These are phyloP conservation scores for Paramecium tetraurelia DNA, from an alignment of 73 alveolate species.

Conservation along the genomic window DNA sequence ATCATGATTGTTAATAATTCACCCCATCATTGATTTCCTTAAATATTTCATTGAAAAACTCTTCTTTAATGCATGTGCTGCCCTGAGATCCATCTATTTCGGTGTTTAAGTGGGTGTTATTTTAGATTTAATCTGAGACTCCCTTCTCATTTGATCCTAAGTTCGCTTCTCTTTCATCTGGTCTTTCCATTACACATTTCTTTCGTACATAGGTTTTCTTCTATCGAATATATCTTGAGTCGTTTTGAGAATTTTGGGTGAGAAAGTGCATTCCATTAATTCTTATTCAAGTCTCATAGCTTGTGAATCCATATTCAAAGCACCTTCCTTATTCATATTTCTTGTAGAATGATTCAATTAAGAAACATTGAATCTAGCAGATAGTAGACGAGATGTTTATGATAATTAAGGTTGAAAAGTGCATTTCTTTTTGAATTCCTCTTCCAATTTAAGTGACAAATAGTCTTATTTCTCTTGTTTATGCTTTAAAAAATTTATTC, in stretches of 20 bases:
- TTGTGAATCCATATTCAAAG: not conserved
- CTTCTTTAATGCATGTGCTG: not conserved
- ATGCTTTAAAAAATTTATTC: not conserved
- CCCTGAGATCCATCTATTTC: conserved; percentile 14
- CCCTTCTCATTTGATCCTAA: not conserved
- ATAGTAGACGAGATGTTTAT: not conserved
- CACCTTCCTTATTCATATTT: not conserved
- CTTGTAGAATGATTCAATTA: not conserved
- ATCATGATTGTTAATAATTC: not conserved
- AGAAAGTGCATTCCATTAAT: not conserved
- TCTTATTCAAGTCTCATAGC: conserved; percentile 10
- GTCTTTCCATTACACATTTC: not conserved
- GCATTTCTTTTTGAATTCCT: not conserved
- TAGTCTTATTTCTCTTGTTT: not conserved
- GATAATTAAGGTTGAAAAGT: not conserved
- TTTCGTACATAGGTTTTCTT: conserved; percentile 24
- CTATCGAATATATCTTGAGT: conserved; percentile 11
- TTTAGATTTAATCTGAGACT: not conserved
- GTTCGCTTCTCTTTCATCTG: not conserved
- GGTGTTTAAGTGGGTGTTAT: not conserved
- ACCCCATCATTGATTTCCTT: conserved; percentile 11
- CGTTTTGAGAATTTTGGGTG: conserved; percentile 31
- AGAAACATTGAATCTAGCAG: not conserved
- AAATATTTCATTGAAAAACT: not conserved
- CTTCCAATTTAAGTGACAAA: not conserved